These are phyloP conservation scores for Backusella psychrophila DNA, from an alignment of 192 early-diverging fungal species.

Conservation along the genomic window DNA sequence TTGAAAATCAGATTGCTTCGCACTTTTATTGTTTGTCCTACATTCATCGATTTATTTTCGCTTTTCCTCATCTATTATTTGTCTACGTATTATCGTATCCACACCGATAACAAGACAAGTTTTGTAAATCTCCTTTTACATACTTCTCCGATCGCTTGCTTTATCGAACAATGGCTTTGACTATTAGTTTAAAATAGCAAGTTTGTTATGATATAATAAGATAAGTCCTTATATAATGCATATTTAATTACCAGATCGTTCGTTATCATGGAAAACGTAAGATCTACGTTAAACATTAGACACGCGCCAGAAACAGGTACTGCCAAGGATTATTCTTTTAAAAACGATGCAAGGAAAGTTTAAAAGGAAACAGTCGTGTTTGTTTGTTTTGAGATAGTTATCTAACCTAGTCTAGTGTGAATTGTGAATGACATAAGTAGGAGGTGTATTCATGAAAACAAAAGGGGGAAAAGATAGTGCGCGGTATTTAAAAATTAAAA, in stretches of 20 bases:
- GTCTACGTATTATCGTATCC: not conserved
- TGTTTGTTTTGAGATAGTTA: not conserved
- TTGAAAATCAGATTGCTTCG: not conserved
- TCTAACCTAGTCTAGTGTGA: not conserved
- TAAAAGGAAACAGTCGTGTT: not conserved
- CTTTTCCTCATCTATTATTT: not conserved
- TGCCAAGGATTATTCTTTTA: not conserved
- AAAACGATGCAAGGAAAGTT: not conserved
- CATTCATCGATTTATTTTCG: not conserved
- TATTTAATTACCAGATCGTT: not conserved
- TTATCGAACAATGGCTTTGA: not conserved
- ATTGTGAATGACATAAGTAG: conserved; percentile 5
- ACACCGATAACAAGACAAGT: not conserved
- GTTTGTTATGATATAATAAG: not conserved
- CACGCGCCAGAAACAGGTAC: not conserved
- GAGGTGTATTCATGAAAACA: not conserved
- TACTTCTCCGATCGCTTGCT: not conserved
- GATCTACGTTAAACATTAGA: not conserved
- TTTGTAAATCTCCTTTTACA: not conserved
- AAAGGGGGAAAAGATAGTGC: not conserved
- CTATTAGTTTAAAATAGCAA: not conserved
- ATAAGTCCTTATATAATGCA: not conserved
- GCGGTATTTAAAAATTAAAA: not conserved
- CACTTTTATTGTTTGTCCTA: not conserved
- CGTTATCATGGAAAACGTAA: not conserved